A percentile compares a stretch with the other conserved stretches of the same genome.
phyloP scores from a whole-genome alignment of 768 basidiomycete genomes.

The Heimioporus sp. region DNA sequence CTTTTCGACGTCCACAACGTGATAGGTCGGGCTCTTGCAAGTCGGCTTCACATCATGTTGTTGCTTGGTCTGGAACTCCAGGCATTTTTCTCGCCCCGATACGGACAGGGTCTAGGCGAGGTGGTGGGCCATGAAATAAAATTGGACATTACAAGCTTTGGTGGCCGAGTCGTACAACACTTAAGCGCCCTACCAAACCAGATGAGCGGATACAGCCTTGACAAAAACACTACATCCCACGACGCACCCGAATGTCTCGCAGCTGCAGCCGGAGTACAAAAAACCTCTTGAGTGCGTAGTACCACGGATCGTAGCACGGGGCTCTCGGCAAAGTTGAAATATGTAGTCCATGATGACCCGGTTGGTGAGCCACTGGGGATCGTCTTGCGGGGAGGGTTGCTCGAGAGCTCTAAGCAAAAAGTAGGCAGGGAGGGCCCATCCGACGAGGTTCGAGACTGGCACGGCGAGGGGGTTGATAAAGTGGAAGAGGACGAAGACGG shows the following conservation, averaged over 20 bases:
- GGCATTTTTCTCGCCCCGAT: too few relatives aligned
- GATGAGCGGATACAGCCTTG: not conserved
- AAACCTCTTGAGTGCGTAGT: conserved; percentile 87
- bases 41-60: too few relatives aligned
- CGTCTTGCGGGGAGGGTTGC: conserved; percentile 74
- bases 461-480: too few relatives aligned
- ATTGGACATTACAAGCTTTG: conserved; percentile 77
- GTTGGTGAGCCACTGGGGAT: conserved; percentile 97
- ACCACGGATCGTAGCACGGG: conserved; percentile 93
- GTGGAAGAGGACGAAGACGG: too few relatives aligned
- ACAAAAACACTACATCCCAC: not conserved
- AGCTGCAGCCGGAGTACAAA: conserved; percentile 94
- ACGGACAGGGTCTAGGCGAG: too few relatives aligned
- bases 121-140: too few relatives aligned
- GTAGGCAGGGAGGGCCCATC: too few relatives aligned
- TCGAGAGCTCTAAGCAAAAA: conserved; percentile 96
- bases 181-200: conserved; percentile 76
- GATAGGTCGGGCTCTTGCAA: too few relatives aligned
- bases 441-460: too few relatives aligned
- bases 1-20: too few relatives aligned
- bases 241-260: conserved; percentile 78
- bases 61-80: too few relatives aligned
- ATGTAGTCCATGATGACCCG: conserved; percentile 95
- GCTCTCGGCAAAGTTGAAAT: conserved; percentile 90
- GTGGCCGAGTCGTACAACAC: conserved; percentile 70